A percentile compares a stretch with the other conserved stretches of the same genome.
phyloP scores from a whole-genome alignment of 352 stramenopile species.

The Pythium plurisporium region DNA sequence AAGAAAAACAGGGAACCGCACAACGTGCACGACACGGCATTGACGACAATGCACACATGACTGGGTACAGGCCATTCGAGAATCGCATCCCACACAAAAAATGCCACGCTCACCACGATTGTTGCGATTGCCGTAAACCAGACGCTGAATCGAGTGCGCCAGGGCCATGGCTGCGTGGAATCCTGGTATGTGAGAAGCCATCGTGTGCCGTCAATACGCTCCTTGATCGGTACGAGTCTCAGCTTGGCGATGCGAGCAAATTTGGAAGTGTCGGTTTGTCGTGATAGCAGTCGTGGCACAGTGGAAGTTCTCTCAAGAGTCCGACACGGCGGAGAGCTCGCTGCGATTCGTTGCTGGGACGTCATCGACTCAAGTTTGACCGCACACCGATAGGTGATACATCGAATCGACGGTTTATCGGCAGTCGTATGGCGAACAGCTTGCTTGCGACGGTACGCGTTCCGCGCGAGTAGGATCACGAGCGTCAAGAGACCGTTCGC shows the following conservation, averaged over 20 bases:
- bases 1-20: not conserved
- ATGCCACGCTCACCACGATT: not conserved
- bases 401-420: constrained; percentile 12
- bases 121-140: not conserved
- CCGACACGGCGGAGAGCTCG: not conserved
- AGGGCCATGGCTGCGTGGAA: not conserved
- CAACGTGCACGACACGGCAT: not conserved
- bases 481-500: constrained; percentile 21
- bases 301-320: not conserved
- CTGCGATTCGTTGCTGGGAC: not conserved
- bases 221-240: not conserved
- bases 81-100: not conserved
- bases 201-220: not conserved
- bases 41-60: not conserved
- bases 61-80: not conserved
- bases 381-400: constrained; percentile 24
- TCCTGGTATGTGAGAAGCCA: not conserved
- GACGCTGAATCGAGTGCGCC: not conserved
- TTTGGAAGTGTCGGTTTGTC: not conserved
- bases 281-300: not conserved
- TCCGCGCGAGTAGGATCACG: constrained; percentile 22
- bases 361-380: constrained; percentile 7
- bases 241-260: not conserved
- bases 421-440: constrained; percentile 6
- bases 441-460: constrained; percentile 20